Base-by-base conservation (phyloP, 805 yeast genomes). In the Wickerhamomyces canadensis region DNA sequence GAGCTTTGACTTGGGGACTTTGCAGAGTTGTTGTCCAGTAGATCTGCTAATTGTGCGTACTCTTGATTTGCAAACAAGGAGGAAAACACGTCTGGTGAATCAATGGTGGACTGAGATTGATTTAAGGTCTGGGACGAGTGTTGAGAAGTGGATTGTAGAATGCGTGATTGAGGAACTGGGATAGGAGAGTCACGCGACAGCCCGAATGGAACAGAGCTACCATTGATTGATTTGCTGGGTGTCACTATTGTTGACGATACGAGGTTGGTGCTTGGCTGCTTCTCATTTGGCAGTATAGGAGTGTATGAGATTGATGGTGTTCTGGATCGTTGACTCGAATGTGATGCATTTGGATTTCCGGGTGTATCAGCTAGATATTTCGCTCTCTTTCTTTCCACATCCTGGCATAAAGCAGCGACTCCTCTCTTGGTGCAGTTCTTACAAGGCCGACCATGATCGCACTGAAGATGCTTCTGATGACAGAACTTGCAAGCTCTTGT, bases 401-500 rank as follows among this genome's bases (percentile, higher is more conserved):
- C 84, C 26, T 60, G 62, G 55, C 93, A 83, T 11, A 64, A 49
- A 37, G 65, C 71, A 2, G 63, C 70, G n/a, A 76, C 54, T 17
- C 76, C 74, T 39, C 89, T 58, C 52, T 81, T 82, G 16, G 67
- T 49, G 58, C 93, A 83, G 53, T 83, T 83, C 45, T 69, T 69
- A 49, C 91, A 83, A 0, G 93, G 91, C 40, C 93, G 61, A 14
- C 54, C 47, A 39, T 72, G 61, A 43, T 82, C 84, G 55, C 91
- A 83, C 48, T 82, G 89, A 12, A 83, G 64, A 49, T 82, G 93
- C 45, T 83, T 83, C 19, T 68, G 60, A 52, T 82, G 87, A 55
- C 91, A 83, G 52, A 80, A 80, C 15, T 68, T 68, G 51, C 93
- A 83, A 2, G 91, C 93, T 32, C 81, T 68, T 8, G 74, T 61